phyloP scores from a whole-genome alignment of 2,329 filamentous ascomycete species.

The Colletotrichum graminicola region DNA sequence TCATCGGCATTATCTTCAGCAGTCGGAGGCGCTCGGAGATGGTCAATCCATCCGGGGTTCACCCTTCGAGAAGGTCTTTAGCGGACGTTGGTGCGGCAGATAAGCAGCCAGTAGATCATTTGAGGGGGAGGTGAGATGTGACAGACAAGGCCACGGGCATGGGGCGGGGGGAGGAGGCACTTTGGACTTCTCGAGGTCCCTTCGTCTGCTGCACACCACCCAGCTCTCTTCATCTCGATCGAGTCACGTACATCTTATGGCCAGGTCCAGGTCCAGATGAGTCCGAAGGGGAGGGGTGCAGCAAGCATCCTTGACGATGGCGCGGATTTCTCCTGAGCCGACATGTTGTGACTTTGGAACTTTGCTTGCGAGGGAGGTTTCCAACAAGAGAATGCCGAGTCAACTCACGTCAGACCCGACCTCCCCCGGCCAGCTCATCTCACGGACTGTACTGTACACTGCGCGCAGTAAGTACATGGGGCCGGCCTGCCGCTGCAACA shows the following conservation, averaged over 20 bases:
- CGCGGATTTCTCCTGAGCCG: too few species aligned
- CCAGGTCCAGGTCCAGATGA: not conserved
- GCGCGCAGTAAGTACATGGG: not conserved
- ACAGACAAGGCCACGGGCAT: constrained; percentile 8
- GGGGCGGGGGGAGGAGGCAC: not conserved
- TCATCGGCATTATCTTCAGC: constrained; percentile 28
- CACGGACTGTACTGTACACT: not conserved
- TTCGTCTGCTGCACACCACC: constrained; percentile 2
- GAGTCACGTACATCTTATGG: not conserved
- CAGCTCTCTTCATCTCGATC: not conserved
- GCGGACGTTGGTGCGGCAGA: constrained; percentile 24
- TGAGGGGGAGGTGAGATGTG: constrained; percentile 31
- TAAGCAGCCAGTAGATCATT: constrained; percentile 32
- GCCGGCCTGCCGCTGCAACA: not conserved
- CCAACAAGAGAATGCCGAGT: constrained; percentile 18
- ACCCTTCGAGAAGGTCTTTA: constrained; percentile 35
- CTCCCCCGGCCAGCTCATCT: constrained; percentile 3
- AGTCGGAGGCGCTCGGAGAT: not conserved
- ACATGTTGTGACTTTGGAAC: constrained; percentile 1
- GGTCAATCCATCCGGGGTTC: constrained; percentile 19
- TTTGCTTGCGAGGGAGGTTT: not conserved
- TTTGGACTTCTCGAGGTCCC: constrained; percentile 1
- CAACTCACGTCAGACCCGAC: not conserved
- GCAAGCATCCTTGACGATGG: too few species aligned
- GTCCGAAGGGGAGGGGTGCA: too few species aligned